Percentiles rank a stretch among this genome's conserved stretches.
Evolutionary conservation across 169 alveolate genomes (phyloP).

Genomic region (Plasmodium berghei): DNA sequence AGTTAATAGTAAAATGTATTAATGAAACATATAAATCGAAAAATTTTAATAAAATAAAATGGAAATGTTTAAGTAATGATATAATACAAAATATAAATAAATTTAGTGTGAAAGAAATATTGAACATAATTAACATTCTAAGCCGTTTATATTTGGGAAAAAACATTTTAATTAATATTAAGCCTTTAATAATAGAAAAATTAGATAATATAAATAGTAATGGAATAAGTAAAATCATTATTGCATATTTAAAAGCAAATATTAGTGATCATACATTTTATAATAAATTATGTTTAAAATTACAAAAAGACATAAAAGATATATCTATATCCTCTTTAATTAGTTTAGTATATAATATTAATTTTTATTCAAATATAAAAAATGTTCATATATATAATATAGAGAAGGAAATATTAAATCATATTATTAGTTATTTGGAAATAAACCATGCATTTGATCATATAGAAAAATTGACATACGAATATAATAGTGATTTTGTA

Average conservation of each 20-base stretch:
- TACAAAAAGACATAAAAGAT: constrained; percentile 9
- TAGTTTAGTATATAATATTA: constrained; percentile 29
- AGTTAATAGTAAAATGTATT: constrained; percentile 62
- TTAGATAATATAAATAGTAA: constrained; percentile 20
- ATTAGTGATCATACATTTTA: constrained; percentile 42
- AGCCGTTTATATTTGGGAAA: constrained; percentile 62
- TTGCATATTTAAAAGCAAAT: constrained; percentile 54
- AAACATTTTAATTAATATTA: constrained; percentile 35
- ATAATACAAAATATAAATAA: constrained; percentile 43
- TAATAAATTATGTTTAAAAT: constrained; percentile 14
- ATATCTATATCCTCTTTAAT: constrained; percentile 30
- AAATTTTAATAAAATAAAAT: constrained; percentile 69
- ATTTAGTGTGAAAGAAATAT: constrained; percentile 46
- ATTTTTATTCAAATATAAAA: constrained; percentile 20
- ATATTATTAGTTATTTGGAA: not conserved
- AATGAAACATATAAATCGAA: constrained; percentile 66
- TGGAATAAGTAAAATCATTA: constrained; percentile 12
- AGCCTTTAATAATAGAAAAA: constrained; percentile 6
- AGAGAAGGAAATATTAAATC: constrained; percentile 16
- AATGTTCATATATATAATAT: constrained; percentile 24
- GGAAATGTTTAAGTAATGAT: constrained; percentile 66
- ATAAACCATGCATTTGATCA: not conserved
- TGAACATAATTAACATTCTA: constrained; percentile 32
- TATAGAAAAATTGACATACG: not conserved
- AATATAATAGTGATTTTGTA: not conserved